Conservation (phyloP, 2,329 filamentous ascomycete genomes). For the Monilinia laxa region DNA sequence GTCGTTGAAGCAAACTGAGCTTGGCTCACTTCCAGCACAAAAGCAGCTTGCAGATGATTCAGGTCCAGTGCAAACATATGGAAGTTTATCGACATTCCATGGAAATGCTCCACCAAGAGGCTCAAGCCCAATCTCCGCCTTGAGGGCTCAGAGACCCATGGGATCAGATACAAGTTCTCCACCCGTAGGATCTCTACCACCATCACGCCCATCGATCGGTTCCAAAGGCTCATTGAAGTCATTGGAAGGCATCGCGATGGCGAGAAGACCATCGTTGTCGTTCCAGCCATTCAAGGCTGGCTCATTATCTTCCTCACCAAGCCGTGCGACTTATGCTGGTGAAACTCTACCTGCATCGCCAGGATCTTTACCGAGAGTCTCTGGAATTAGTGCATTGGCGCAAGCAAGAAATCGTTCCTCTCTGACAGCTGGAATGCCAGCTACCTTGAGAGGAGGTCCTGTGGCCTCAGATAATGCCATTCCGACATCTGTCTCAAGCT, state of each 20-base stretch:
- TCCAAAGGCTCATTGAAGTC: constrained; percentile 43
- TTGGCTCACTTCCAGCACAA: constrained; percentile 74
- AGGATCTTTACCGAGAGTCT: constrained; percentile 51
- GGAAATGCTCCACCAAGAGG: constrained; percentile 74
- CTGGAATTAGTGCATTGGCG: constrained; percentile 50
- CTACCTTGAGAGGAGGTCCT: constrained; percentile 67
- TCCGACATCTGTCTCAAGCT: constrained; percentile 68
- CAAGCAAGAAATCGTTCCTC: constrained; percentile 70
- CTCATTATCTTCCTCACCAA: constrained; percentile 84
- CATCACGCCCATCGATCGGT: constrained; percentile 36
- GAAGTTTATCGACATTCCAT: constrained; percentile 86
- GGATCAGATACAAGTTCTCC: constrained; percentile 62
- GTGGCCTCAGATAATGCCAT: constrained; percentile 59
- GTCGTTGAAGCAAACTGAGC: constrained; percentile 48
- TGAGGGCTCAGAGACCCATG: constrained; percentile 64
- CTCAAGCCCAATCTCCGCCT: constrained; percentile 81
- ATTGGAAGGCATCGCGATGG: constrained; percentile 51
- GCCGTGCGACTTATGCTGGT: constrained; percentile 41
- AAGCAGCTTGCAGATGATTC: constrained; percentile 48
- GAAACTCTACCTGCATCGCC: constrained; percentile 52
- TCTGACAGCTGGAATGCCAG: constrained; percentile 71
- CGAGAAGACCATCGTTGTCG: constrained; percentile 77
- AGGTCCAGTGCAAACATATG: constrained; percentile 78
- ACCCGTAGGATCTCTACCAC: constrained; percentile 52
- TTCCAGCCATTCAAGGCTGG: constrained; percentile 97